phyloP scores from a whole-genome alignment of 2,329 filamentous ascomycete species.

The Seiridium cupressi region DNA sequence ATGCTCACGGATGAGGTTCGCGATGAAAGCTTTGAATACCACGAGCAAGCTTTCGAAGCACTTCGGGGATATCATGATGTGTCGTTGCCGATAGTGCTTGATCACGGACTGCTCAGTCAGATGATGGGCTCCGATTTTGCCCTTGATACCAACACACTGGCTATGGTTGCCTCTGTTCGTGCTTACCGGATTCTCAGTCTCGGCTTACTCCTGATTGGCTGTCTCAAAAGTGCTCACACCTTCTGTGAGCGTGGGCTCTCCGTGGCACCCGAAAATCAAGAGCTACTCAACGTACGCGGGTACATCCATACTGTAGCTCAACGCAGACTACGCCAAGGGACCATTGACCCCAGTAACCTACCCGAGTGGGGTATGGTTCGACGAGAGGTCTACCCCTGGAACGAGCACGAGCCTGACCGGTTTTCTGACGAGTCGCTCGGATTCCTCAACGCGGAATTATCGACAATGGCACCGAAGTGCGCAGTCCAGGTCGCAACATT shows the following conservation, averaged over 20 bases:
- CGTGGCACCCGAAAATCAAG: slow-evolving; percentile 51
- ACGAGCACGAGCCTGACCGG: slow-evolving; percentile 66
- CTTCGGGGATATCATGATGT: slow-evolving; percentile 38
- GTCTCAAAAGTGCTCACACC: slow-evolving; percentile 63
- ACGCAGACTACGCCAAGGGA: slow-evolving; percentile 43
- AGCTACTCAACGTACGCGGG: slow-evolving; percentile 52
- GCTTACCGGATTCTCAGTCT: slow-evolving; percentile 59
- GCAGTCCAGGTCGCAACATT: slow-evolving; percentile 75
- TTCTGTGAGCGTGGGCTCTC: slow-evolving; percentile 64
- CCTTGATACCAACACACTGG: slow-evolving; percentile 25
- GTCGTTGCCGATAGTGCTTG: slow-evolving; percentile 43
- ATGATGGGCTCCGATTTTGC: slow-evolving; percentile 9
- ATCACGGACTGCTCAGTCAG: slow-evolving; percentile 38
- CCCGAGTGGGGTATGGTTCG: slow-evolving; percentile 71
- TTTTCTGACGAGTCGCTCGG: slow-evolving; percentile 67
- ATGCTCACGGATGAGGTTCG: slow-evolving; percentile 78
- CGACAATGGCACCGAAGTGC: slow-evolving; percentile 73
- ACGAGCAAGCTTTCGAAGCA: slow-evolving; percentile 62
- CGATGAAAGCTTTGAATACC: slow-evolving; percentile 80
- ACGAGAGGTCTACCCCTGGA: slow-evolving; percentile 70
- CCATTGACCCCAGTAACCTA: slow-evolving; percentile 52
- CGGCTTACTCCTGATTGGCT: slow-evolving; percentile 62
- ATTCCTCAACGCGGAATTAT: slow-evolving; percentile 69
- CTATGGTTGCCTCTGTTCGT: slow-evolving; percentile 44
- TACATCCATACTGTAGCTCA: slow-evolving; percentile 53